phyloP scores from a whole-genome alignment of 768 basidiomycete species.

The Suillus placidus region DNA sequence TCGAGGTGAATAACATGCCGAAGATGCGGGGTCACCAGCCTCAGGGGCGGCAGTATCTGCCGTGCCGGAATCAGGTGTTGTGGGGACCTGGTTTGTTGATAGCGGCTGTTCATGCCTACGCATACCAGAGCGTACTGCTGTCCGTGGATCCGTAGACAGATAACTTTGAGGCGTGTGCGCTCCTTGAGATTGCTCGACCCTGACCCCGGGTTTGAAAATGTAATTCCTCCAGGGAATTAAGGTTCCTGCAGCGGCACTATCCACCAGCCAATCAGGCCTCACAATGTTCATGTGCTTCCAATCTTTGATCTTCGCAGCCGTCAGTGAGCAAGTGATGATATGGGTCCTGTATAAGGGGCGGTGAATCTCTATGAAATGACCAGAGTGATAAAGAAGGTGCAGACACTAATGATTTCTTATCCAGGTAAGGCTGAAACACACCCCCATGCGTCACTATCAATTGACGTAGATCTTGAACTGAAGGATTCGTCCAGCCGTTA shows the following conservation, averaged over 20 bases:
- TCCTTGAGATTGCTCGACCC: slow-evolving; percentile 54
- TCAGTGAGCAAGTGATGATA: slow-evolving; percentile 89
- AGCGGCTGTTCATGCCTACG: slow-evolving; percentile 3
- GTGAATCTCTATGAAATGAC: slow-evolving; percentile 5
- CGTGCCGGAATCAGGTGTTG: background rate
- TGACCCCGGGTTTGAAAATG: slow-evolving; percentile 54
- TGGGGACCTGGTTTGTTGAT: background rate
- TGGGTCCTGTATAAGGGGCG: slow-evolving; percentile 62
- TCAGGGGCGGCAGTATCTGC: background rate
- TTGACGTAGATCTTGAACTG: slow-evolving; percentile 80
- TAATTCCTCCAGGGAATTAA: slow-evolving; percentile 84
- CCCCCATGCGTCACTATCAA: slow-evolving; percentile 86
- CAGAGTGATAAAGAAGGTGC: slow-evolving; percentile 31
- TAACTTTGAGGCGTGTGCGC: slow-evolving; percentile 19
- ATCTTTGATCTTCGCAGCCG: slow-evolving; percentile 85
- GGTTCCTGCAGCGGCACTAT: slow-evolving; percentile 67
- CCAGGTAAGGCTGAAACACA: slow-evolving; percentile 79
- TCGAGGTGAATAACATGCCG: slow-evolving; percentile 17
- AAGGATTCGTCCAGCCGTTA: slow-evolving; percentile 88
- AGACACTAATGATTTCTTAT: slow-evolving; percentile 73
- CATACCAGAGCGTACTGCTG: background rate
- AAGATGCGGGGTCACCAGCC: background rate
- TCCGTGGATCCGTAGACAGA: slow-evolving; percentile 5
- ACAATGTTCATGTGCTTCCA: slow-evolving; percentile 92
- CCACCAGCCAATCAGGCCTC: slow-evolving; percentile 83